Evolutionary conservation across 768 basidiomycete species (phyloP).

Genomic region (Mrakia blollopis): DNA sequence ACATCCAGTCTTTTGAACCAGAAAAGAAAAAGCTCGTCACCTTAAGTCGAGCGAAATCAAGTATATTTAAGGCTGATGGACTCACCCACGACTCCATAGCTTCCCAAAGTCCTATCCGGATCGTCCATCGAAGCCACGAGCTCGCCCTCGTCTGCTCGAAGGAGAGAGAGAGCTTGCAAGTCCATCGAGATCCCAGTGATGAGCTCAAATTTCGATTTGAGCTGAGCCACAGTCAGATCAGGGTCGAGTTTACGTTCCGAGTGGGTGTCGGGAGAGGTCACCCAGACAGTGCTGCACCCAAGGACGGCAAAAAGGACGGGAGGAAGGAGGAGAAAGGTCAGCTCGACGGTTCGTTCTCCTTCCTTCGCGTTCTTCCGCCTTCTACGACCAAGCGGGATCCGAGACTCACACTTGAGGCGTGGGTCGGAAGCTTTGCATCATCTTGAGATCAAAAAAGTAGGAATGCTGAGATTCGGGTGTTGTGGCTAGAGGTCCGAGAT

Average conservation of each 20-base stretch:
- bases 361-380: too few relatives aligned
- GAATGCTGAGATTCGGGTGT: neutral
- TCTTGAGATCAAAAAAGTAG: neutral
- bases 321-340: neutral
- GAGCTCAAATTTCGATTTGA: conserved; percentile 82
- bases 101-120: conserved; percentile 63
- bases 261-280: conserved; percentile 79
- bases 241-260: conserved; percentile 82
- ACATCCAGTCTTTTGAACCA: conserved; percentile 59
- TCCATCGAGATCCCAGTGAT: conserved; percentile 81
- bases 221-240: conserved; percentile 64
- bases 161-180: conserved; percentile 65
- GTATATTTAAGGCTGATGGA: neutral
- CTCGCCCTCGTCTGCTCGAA: conserved; percentile 55
- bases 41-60: neutral
- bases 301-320: neutral
- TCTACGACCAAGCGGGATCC: neutral
- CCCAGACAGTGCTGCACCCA: conserved; percentile 55
- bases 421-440: neutral
- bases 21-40: neutral
- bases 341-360: too few relatives aligned
- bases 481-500: neutral
- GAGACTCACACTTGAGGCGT: conserved; percentile 1
- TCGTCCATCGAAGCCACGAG: conserved; percentile 54
- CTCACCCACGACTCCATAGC: conserved; percentile 57